Conservation (phyloP, 768 basidiomycete genomes). For the Brasilioporus rufonigricans region DNA sequence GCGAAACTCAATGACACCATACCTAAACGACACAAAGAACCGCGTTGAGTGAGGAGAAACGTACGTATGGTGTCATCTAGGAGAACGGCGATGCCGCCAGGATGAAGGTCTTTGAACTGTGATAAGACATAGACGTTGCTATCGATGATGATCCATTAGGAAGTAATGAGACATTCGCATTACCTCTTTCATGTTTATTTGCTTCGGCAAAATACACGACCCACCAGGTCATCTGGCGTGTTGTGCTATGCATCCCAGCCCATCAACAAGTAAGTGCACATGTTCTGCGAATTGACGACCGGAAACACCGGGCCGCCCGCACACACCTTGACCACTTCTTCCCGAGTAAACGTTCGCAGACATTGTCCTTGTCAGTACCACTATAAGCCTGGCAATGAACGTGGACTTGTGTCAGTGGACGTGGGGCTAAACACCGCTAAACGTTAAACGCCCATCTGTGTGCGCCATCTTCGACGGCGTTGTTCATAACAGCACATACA, state of each 20-base stretch:
- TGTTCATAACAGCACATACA: no score
- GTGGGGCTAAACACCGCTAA: no score
- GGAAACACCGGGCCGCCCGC: neutral
- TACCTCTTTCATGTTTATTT: neutral
- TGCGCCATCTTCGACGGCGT: no score
- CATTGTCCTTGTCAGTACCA: no score
- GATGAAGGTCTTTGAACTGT: constrained; percentile 53
- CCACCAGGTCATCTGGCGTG: constrained; percentile 67
- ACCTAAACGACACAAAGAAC: neutral
- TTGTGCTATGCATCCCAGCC: constrained; percentile 66
- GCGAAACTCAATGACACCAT: constrained; percentile 40
- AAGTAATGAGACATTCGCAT: neutral
- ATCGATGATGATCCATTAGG: constrained; percentile 37
- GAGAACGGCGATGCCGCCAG: neutral
- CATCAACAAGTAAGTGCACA: no score
- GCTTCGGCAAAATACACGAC: constrained; percentile 10
- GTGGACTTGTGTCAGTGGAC: no score
- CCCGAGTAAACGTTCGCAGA: constrained; percentile 49
- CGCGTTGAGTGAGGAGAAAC: neutral
- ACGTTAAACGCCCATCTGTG: no score
- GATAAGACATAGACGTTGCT: constrained; percentile 80
- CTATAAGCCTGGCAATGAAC: no score
- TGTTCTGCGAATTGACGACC: no score
- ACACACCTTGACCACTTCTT: constrained; percentile 69
- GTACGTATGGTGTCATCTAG: neutral